phyloP scores from a whole-genome alignment of 768 basidiomycete genomes.

The Xerocomellus chrysenteron region DNA sequence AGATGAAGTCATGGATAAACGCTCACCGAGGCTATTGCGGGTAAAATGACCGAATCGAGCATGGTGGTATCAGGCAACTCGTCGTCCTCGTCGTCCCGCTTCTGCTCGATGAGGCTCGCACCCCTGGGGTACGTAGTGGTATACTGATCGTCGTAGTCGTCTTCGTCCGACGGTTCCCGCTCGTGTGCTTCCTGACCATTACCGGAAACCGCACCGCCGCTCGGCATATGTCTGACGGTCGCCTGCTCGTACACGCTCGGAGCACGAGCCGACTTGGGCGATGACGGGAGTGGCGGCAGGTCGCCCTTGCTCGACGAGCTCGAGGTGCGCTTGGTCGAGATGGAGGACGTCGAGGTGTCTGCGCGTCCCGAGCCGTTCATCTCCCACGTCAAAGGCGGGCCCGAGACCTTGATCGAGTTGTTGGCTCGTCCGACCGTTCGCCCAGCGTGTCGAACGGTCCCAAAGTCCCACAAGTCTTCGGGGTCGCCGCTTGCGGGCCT shows the following conservation, averaged over 20 bases:
- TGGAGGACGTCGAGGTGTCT: slow-evolving; percentile 39
- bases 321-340: slow-evolving; percentile 29
- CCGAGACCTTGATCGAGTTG: slow-evolving; percentile 56
- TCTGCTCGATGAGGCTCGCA: slow-evolving; percentile 37
- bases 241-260: slow-evolving; percentile 54
- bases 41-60: slow-evolving; percentile 92
- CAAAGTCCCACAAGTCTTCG: slow-evolving; percentile 96
- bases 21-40: slow-evolving; percentile 92
- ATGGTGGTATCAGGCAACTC: slow-evolving; percentile 81
- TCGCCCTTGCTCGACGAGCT: slow-evolving; percentile 57
- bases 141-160: slow-evolving; percentile 62
- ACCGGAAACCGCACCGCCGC: slow-evolving; percentile 16
- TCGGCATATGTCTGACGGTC: slow-evolving; percentile 62
- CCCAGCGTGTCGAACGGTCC: slow-evolving; percentile 81
- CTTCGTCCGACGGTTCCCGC: slow-evolving; percentile 60
- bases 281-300: slow-evolving; percentile 57
- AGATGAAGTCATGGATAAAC: background rate
- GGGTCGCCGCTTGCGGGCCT: slow-evolving; percentile 58
- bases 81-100: slow-evolving; percentile 49
- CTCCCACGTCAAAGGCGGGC: slow-evolving; percentile 78
- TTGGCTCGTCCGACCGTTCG: slow-evolving; percentile 67
- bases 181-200: slow-evolving; percentile 35
- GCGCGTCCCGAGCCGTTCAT: slow-evolving; percentile 56
- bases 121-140: slow-evolving; percentile 48
- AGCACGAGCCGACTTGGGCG: slow-evolving; percentile 34